Evolutionary conservation across 2,329 filamentous ascomycete genomes (phyloP).

Genomic region (Teratosphaeriaceae sp.): DNA sequence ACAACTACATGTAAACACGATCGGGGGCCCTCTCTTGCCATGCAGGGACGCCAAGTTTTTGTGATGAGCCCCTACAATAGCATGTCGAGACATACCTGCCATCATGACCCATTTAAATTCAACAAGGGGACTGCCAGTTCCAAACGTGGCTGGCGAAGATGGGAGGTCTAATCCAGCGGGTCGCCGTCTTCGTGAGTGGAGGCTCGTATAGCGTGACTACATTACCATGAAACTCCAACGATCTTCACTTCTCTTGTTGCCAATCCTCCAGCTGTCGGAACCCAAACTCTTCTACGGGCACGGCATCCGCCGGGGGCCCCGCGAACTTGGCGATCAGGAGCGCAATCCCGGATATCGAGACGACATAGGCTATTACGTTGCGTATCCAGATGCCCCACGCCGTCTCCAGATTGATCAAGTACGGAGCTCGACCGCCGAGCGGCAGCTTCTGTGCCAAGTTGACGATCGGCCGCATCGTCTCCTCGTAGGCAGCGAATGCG

Average conservation of each 20-base stretch:
- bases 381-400: constrained; percentile 8
- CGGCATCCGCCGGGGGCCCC: constrained; percentile 18
- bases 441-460: constrained; percentile 14
- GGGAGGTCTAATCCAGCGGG: too few species aligned
- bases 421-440: constrained; percentile 2
- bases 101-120: too few species aligned
- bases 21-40: too few species aligned
- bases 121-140: too few species aligned
- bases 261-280: constrained; percentile 16
- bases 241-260: not conserved
- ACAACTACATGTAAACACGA: too few species aligned
- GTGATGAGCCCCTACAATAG: too few species aligned
- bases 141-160: too few species aligned
- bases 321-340: constrained; percentile 14
- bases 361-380: constrained; percentile 1
- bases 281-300: constrained; percentile 24
- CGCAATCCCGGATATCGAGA: constrained; percentile 18
- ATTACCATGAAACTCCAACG: not conserved
- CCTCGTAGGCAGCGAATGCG: constrained; percentile 18
- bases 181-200: too few species aligned
- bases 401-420: constrained; percentile 6
- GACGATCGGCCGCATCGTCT: constrained; percentile 14
- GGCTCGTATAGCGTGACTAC: too few species aligned
- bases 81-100: too few species aligned
- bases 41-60: too few species aligned